A percentile compares a stretch with the other conserved stretches of the same genome.
These are phyloP conservation scores for Xanthoconium stramineum DNA, from an alignment of 768 basidiomycete species.

Conservation along the genomic window DNA sequence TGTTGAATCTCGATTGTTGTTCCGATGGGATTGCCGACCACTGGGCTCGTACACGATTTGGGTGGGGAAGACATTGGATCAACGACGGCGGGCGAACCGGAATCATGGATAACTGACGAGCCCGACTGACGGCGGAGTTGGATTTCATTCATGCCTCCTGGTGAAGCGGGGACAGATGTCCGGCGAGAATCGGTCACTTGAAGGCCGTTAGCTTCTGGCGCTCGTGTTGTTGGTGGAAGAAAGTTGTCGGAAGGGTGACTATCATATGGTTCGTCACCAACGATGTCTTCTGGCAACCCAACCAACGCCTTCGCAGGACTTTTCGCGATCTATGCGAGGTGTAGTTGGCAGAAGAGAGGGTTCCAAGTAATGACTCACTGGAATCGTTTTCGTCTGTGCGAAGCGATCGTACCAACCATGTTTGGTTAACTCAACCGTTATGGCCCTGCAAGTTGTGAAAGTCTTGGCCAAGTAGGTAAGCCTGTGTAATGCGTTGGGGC, in stretches of 20 bases:
- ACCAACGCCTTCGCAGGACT: conserved; percentile 12
- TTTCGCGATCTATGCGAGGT: conserved; percentile 16
- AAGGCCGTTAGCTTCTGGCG: background rate
- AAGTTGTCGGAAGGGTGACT: background rate
- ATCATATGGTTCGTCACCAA: conserved; percentile 4
- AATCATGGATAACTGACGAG: background rate
- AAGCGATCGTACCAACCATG: conserved; percentile 64
- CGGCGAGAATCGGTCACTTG: background rate
- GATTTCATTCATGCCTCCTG: background rate
- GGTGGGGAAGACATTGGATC: background rate
- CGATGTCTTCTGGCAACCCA: conserved; percentile 10
- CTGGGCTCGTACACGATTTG: background rate
- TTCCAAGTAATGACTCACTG: conserved; percentile 16
- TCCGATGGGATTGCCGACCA: background rate
- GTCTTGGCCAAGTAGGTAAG: conserved; percentile 46
- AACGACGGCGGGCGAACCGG: background rate
- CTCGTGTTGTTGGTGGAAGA: background rate
- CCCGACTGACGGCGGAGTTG: background rate
- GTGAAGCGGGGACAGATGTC: background rate
- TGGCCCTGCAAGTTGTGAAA: conserved; percentile 48
- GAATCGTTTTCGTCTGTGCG: conserved; percentile 17
- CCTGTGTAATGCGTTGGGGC: conserved; percentile 32
- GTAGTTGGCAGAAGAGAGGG: background rate
- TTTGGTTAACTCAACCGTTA: conserved; percentile 36
- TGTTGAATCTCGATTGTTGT: background rate